Conservation (phyloP, 1,284 basidiomycete species). For the Violaceomyces palustris region DNA sequence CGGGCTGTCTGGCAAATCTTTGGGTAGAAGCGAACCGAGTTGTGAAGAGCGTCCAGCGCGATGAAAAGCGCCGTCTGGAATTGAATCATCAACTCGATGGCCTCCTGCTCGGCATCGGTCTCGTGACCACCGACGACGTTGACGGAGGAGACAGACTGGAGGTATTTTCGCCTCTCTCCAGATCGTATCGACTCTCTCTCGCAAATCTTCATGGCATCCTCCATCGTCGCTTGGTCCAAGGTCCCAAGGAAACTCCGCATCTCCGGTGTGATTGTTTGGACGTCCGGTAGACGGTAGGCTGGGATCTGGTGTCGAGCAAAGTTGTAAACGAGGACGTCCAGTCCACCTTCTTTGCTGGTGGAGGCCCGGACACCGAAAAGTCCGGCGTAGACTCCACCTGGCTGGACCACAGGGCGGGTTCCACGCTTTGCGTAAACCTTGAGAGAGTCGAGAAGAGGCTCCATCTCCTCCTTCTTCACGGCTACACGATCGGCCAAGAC, state of each 20-base stretch:
- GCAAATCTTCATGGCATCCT: slow-evolving; percentile 54
- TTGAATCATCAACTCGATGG: slow-evolving; percentile 55
- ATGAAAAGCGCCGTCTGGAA: slow-evolving; percentile 57
- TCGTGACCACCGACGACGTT: slow-evolving; percentile 25
- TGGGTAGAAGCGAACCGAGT: slow-evolving; percentile 56
- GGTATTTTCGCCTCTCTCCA: slow-evolving; percentile 41
- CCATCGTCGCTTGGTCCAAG: slow-evolving; percentile 55
- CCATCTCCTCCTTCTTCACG: slow-evolving; percentile 56
- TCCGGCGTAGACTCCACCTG: slow-evolving; percentile 57
- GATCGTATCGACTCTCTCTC: slow-evolving; percentile 54
- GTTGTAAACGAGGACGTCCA: slow-evolving; percentile 57
- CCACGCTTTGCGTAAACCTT: slow-evolving; percentile 58
- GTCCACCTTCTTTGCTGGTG: slow-evolving; percentile 36
- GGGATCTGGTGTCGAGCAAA: slow-evolving; percentile 59
- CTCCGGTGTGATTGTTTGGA: slow-evolving; percentile 53
- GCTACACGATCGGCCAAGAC: slow-evolving; percentile 56
- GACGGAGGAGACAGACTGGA: slow-evolving; percentile 29
- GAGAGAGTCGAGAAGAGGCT: slow-evolving; percentile 56
- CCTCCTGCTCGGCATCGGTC: slow-evolving; percentile 31
- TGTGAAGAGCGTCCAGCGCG: slow-evolving; percentile 56
- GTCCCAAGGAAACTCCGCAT: slow-evolving; percentile 55
- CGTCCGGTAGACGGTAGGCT: slow-evolving; percentile 58
- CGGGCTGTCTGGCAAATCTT: slow-evolving; percentile 54
- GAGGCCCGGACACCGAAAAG: slow-evolving; percentile 57
- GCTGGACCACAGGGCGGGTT: slow-evolving; percentile 56